Evolutionary conservation across 2,329 filamentous ascomycete species (phyloP), one percentile per base, ranked within the genome.

Genomic region (Beauveria sp.): DNA sequence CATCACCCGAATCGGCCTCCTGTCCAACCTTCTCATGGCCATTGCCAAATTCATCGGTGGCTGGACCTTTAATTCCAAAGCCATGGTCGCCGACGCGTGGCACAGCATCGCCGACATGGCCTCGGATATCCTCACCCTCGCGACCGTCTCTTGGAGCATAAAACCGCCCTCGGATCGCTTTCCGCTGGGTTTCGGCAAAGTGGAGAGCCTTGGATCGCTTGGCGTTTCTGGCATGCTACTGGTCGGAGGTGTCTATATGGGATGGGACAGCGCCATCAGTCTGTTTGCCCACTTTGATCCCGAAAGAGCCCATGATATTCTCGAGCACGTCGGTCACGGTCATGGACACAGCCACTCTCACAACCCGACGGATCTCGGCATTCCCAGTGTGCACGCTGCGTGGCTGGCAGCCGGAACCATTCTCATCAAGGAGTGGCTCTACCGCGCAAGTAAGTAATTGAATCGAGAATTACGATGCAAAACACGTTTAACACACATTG

Each of bases 61-160:
- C 68, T 96, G 95, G 78, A 80, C 88, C 67, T 98, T 99, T 81
- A 93, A 97, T 75, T 97, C 93, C 50, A 92, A 97, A 76, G 88
- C 91, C 63, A 89, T 96, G 81, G 81, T 93, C 63, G 93, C 95
- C 71, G 95, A 99, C 74, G 95, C 91, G 61, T 93, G 96, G 78
- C 95, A 99, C 78, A 93, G 92, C 69, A 83, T 98, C 67, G 96
- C 93, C 54, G 95, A 99, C 75, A 84, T 99, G 62, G 91, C 96
- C 64, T 97, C 93, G 59, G 95, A 99, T 74, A 83, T 99, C 68
- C 86, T 97, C 74, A 99, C 95, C 1, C 83, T 99, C 22, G 90
- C 91, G 18, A 99, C 95, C 10, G 93, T 99, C 52, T 93, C 93
- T 22, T 96, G 90, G 87, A 96, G 93, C 63, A 77, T 98, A 64